Evolutionary conservation across 495 filamentous ascomycete genomes (phyloP).

Genomic region (Penicillium fimorum): DNA sequence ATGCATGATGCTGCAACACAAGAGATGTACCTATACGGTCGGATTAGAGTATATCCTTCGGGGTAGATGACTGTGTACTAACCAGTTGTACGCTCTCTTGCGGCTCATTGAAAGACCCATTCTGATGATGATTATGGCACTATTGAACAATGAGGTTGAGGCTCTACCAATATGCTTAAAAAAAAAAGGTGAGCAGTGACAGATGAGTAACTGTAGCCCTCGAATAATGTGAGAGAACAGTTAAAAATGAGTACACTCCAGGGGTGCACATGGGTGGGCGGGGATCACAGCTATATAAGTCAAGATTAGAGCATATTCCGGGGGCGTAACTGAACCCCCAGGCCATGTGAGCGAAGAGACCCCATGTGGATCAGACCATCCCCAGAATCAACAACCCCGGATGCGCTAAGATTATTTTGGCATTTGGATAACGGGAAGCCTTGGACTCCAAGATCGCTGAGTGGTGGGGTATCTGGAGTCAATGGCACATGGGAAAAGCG

Average conservation of each 20-base stretch:
- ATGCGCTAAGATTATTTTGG: conserved; percentile 22
- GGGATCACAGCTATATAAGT: conserved; percentile 24
- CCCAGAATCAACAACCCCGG: conserved; percentile 15
- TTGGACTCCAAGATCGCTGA: conserved; percentile 25
- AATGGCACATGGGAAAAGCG: conserved; percentile 16
- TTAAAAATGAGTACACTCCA: conserved; percentile 5
- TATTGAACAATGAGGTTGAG: neutral
- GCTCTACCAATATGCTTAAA: neutral
- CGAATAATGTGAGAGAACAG: neutral
- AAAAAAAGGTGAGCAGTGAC: neutral
- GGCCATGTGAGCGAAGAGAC: conserved; percentile 14
- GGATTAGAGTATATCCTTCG: neutral
- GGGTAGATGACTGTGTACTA: neutral
- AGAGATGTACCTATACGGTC: conserved; percentile 53
- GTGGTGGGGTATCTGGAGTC: conserved; percentile 32
- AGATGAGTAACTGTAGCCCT: neutral
- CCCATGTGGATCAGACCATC: conserved; percentile 19
- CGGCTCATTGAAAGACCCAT: conserved; percentile 25
- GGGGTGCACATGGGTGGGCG: conserved; percentile 9
- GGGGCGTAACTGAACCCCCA: conserved; percentile 7
- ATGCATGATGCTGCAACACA: conserved; percentile 63
- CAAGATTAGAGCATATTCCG: conserved; percentile 1
- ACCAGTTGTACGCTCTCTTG: conserved; percentile 45
- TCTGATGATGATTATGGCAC: neutral
- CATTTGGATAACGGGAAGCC: conserved; percentile 21